Evolutionary conservation across 192 early-diverging fungal genomes (phyloP).

Genomic region (Entophlyctis helioformis): DNA sequence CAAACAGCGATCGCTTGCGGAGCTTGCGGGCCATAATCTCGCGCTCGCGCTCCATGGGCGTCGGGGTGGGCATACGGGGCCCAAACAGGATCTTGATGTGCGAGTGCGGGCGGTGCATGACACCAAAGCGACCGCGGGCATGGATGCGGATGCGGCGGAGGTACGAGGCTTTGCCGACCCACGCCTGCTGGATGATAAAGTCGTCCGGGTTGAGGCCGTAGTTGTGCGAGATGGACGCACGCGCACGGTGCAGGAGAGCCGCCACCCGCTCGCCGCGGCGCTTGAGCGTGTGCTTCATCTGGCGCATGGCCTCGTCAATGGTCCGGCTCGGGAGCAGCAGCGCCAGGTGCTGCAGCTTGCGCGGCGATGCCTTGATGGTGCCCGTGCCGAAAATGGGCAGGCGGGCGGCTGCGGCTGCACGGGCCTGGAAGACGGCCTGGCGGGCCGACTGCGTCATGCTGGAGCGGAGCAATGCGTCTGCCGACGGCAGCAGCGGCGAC

Average conservation of each 20-base stretch:
- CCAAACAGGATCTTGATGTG: constrained; percentile 77
- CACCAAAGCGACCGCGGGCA: constrained; percentile 65
- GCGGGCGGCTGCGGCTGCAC: no score
- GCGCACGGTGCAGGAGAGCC: constrained; percentile 16
- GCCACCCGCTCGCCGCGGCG: constrained; percentile 19
- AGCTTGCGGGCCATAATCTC: no score
- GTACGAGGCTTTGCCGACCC: constrained; percentile 78
- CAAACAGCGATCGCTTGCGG: constrained; percentile 16
- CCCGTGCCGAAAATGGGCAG: no score
- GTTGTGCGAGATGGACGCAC: constrained; percentile 10
- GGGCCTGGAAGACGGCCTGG: no score
- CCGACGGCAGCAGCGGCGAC: no score
- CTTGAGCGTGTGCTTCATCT: constrained; percentile 32
- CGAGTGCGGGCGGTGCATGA: constrained; percentile 60
- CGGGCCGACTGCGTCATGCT: no score
- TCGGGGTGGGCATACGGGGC: no score
- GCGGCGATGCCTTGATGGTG: constrained; percentile 19
- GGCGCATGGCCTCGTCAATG: constrained; percentile 19
- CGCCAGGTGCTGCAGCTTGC: constrained; percentile 32
- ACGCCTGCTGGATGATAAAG: constrained; percentile 42
- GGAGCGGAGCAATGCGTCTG: no score
- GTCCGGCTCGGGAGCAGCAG: constrained; percentile 23
- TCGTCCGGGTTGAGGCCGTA: constrained; percentile 8
- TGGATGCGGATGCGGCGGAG: constrained; percentile 62
- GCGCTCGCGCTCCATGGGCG: constrained; percentile 6